These are phyloP conservation scores for Lachancea meyersii DNA, from an alignment of 805 yeast species.

Conservation along the genomic window DNA sequence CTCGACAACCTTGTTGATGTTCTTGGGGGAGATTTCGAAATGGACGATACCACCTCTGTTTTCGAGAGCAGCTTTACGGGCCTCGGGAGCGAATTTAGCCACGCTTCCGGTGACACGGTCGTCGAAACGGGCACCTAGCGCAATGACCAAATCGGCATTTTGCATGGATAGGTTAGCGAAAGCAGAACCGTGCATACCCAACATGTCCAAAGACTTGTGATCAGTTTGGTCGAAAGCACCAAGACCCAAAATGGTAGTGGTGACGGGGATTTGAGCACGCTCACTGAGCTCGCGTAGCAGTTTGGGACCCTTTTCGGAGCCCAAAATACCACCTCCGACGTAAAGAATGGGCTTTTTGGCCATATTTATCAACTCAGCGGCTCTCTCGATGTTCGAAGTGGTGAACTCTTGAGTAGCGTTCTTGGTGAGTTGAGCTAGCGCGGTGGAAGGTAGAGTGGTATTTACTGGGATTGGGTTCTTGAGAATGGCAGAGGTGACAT, in stretches of 20 bases:
- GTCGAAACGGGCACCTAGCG: conserved; percentile 95
- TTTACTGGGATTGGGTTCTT: conserved; percentile 78
- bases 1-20: conserved; percentile 94
- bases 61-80: conserved; percentile 81
- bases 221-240: conserved; percentile 94
- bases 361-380: conserved; percentile 70
- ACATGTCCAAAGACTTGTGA: conserved; percentile 86
- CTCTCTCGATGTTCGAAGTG: conserved; percentile 61
- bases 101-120: conserved; percentile 94
- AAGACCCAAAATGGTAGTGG: conserved; percentile 89
- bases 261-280: conserved; percentile 89
- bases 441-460: conserved; percentile 64
- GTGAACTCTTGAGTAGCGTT: conserved; percentile 70
- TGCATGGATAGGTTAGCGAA: conserved; percentile 94
- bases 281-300: conserved; percentile 79
- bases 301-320: conserved; percentile 72
- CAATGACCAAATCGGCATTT: conserved; percentile 85
- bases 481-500: conserved; percentile 89
- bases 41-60: conserved; percentile 93
- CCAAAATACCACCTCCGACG: conserved; percentile 87
- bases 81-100: conserved; percentile 87
- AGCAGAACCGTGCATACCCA: conserved; percentile 97
- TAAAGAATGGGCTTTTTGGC: conserved; percentile 87
- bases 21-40: conserved; percentile 93
- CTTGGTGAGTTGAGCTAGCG: conserved; percentile 64